A percentile compares a stretch with the other conserved stretches of the same genome.
These are phyloP conservation scores for Hypoxylon perforatum DNA, from an alignment of 495 filamentous ascomycete genomes.

Conservation along the genomic window DNA sequence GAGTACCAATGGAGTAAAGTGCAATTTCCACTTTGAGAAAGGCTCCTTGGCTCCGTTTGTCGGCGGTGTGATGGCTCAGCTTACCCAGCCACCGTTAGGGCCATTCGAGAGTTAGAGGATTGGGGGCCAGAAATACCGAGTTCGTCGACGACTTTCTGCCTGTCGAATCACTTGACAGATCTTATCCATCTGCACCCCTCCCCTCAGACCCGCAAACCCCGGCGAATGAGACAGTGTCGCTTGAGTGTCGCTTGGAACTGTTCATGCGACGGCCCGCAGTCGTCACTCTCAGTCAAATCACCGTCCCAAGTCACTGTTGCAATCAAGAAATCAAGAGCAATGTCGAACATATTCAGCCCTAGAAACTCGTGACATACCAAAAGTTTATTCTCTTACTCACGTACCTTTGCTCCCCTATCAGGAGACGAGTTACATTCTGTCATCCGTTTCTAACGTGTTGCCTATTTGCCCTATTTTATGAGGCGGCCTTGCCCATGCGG, in stretches of 20 bases:
- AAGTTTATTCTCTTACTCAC: constrained; percentile 12
- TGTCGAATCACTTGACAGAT: constrained; percentile 41
- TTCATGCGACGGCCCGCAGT: constrained; percentile 33
- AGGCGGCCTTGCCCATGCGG: constrained; percentile 4
- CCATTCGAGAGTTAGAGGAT: background rate
- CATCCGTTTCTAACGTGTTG: constrained; percentile 7
- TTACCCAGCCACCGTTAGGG: constrained; percentile 24
- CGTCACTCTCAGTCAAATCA: constrained; percentile 8
- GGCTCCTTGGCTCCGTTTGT: constrained; percentile 12
- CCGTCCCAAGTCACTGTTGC: constrained; percentile 27
- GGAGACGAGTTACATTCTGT: constrained; percentile 17
- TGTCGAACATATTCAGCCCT: constrained; percentile 38
- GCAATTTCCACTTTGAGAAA: constrained; percentile 8
- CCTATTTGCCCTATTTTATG: constrained; percentile 14
- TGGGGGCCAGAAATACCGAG: constrained; percentile 7
- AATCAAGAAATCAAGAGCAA: constrained; percentile 10
- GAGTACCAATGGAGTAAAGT: constrained; percentile 1
- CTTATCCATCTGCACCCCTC: constrained; percentile 25
- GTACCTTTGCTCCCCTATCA: constrained; percentile 3
- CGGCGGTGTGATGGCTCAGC: constrained; percentile 30
- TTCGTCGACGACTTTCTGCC: constrained; percentile 16
- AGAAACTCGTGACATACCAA: constrained; percentile 34
- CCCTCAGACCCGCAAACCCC: constrained; percentile 2
- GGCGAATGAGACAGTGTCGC: constrained; percentile 31
- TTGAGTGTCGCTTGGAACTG: constrained; percentile 27